Conservation (phyloP, 2,329 filamentous ascomycete species). For the Colletotrichum acutatum region DNA sequence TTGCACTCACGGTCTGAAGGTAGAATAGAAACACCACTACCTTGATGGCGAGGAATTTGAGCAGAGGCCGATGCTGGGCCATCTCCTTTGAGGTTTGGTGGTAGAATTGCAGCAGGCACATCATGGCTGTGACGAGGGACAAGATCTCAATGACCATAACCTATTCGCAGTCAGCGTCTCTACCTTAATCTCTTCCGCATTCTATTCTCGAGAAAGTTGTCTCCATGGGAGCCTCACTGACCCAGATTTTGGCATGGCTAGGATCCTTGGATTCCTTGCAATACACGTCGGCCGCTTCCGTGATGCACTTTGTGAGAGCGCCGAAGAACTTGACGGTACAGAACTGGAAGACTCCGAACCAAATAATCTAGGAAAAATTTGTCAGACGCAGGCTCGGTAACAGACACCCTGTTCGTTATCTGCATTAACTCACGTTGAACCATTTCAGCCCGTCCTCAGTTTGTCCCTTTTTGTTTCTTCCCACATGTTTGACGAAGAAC, state of each 20-base stretch:
- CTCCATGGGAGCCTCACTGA: not conserved
- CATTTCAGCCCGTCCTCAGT: not conserved
- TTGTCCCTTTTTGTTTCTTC: not conserved
- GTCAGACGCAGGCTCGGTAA: not conserved
- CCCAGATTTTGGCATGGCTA: slow-evolving; percentile 6
- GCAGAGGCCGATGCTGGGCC: not conserved
- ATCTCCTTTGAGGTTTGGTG: slow-evolving; percentile 4
- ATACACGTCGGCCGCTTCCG: not conserved
- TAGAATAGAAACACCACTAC: not conserved
- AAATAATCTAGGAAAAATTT: not conserved
- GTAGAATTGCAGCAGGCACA: slow-evolving; percentile 11
- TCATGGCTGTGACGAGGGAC: slow-evolving; percentile 10
- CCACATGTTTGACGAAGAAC: not conserved
- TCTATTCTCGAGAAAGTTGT: not conserved
- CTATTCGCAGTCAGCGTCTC: not conserved
- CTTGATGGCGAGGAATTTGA: slow-evolving; percentile 18
- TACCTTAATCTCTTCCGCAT: no score
- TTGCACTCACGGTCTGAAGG: not conserved
- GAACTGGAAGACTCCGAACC: slow-evolving; percentile 12
- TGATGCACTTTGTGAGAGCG: slow-evolving; percentile 5
- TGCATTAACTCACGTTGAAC: slow-evolving; percentile 1
- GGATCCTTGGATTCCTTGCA: slow-evolving; percentile 12
- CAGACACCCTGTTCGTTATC: accelerated
- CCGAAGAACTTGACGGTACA: slow-evolving; percentile 16
- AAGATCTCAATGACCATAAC: slow-evolving; percentile 14